Evolutionary conservation across 345 rosid species (phyloP).

Genomic region (Aquilaria malaccensis): DNA sequence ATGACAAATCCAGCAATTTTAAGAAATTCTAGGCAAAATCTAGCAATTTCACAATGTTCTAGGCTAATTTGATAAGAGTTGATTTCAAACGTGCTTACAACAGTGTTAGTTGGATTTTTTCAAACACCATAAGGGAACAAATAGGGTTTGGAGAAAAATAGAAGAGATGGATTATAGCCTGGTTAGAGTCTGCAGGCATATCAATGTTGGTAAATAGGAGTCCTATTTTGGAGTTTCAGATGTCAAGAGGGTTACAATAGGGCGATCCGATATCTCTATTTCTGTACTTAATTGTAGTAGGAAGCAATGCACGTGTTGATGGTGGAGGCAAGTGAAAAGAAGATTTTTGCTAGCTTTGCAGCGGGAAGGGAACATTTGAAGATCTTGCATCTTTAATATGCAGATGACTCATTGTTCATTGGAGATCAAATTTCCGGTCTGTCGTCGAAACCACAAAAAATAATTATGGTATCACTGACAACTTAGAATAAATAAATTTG

Average conservation of each 20-base stretch:
- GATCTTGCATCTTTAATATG: not conserved
- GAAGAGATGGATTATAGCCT: not conserved
- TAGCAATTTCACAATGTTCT: too few species aligned
- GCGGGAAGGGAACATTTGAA: not conserved
- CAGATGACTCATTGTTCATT: not conserved
- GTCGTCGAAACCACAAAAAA: too few species aligned
- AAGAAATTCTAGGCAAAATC: too few species aligned
- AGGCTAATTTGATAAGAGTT: not conserved
- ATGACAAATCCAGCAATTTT: too few species aligned
- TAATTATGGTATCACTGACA: too few species aligned
- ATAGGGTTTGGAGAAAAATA: not conserved
- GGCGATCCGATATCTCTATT: not conserved
- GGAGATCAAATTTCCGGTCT: not conserved
- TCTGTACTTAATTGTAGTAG: not conserved
- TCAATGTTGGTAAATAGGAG: not conserved
- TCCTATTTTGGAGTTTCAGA: not conserved
- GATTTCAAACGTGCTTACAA: not conserved
- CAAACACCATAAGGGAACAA: too few species aligned
- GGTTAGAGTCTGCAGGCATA: not conserved
- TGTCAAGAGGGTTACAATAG: not conserved
- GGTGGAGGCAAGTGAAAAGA: not conserved
- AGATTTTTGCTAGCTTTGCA: not conserved
- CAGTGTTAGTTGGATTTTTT: not conserved
- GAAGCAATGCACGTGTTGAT: not conserved
- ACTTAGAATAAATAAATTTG: too few species aligned